These are phyloP conservation scores for Ceratobasidium sp. DNA, from an alignment of 1,284 basidiomycete genomes.

Conservation along the genomic window DNA sequence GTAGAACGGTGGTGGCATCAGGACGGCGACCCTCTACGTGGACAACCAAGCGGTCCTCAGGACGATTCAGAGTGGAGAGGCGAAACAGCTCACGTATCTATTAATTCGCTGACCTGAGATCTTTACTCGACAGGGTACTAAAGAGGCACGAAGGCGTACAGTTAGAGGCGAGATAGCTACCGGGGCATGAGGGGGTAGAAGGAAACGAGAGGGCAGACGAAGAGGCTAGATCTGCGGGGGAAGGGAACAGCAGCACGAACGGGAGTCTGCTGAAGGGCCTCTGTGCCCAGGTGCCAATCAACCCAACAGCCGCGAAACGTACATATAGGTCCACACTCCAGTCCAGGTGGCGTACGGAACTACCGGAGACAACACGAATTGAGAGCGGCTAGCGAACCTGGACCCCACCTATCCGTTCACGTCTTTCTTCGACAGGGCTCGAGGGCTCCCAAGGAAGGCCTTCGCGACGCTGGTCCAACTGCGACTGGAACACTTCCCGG, in stretches of 20 bases:
- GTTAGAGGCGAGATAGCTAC: conserved; percentile 20
- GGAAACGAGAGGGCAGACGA: conserved; percentile 37
- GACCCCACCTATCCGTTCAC: neutral
- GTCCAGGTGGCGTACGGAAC: neutral
- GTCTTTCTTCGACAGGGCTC: neutral
- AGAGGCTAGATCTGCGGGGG: conserved; percentile 25
- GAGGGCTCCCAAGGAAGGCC: no score
- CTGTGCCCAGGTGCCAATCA: neutral
- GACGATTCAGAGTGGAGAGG: neutral
- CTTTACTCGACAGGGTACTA: neutral
- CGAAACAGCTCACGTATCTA: neutral
- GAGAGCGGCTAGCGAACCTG: neutral
- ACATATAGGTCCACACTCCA: neutral
- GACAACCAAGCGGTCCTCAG: no score
- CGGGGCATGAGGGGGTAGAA: conserved; percentile 27
- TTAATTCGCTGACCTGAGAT: conserved; percentile 11
- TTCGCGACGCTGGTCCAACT: no score
- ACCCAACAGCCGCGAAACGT: conserved; percentile 24
- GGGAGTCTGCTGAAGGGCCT: neutral
- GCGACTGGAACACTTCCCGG: no score
- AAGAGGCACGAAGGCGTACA: neutral
- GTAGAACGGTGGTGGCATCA: no score
- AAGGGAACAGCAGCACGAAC: neutral
- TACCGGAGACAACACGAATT: neutral
- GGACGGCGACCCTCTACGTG: no score